Percentiles rank a stretch among this genome's conserved stretches.
phyloP scores from a whole-genome alignment of 345 rosid genomes.

The Acer saccharum region DNA sequence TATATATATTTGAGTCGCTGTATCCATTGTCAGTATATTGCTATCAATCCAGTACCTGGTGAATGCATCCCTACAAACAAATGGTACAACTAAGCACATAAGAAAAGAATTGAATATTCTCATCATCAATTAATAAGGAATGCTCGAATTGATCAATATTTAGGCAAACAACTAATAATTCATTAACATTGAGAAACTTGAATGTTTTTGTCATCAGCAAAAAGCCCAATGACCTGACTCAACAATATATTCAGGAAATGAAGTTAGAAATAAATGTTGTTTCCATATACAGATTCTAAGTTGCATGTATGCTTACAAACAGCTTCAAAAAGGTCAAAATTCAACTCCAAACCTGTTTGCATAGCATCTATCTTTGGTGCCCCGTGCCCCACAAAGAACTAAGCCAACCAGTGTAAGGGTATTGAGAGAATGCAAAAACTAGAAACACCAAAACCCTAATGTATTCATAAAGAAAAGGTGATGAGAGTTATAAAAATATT shows the following conservation, averaged over 20 bases:
- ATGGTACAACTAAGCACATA: slow-evolving; percentile 10
- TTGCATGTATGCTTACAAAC: background rate
- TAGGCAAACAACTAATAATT: slow-evolving; percentile 6
- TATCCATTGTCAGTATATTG: slow-evolving; percentile 72
- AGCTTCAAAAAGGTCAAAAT: background rate
- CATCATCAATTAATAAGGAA: slow-evolving; percentile 3
- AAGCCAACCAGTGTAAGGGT: background rate
- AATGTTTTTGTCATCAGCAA: background rate
- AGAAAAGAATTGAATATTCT: slow-evolving; percentile 5
- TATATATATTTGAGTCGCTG: slow-evolving; percentile 59
- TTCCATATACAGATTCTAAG: background rate
- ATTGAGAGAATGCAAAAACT: background rate
- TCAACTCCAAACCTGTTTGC: background rate
- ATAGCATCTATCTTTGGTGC: too few relatives aligned
- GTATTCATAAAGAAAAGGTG: background rate
- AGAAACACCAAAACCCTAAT: background rate
- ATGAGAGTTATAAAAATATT: too few relatives aligned
- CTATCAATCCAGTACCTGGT: slow-evolving; percentile 72
- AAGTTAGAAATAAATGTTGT: background rate
- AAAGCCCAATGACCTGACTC: slow-evolving; percentile 5
- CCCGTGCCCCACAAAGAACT: too few relatives aligned
- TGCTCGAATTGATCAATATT: background rate
- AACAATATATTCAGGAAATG: background rate
- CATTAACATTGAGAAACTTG: background rate
- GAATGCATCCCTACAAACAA: slow-evolving; percentile 65